phyloP scores from a whole-genome alignment of 257 asterid species.

The Solanum arcanum region DNA sequence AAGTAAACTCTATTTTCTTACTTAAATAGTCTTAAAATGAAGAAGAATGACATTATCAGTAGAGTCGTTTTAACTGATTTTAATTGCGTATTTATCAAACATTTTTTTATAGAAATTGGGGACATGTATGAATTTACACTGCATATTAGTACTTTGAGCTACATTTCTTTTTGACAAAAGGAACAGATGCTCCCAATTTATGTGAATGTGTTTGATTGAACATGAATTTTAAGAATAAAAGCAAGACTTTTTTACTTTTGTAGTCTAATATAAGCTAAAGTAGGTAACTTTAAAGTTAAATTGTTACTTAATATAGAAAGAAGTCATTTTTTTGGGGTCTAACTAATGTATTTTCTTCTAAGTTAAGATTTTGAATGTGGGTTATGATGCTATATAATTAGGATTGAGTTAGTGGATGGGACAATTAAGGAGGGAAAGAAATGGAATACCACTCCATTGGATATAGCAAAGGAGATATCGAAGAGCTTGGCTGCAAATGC shows the following conservation, averaged over 20 bases:
- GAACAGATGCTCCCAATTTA: background rate
- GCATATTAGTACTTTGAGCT: background rate
- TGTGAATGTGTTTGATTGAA: background rate
- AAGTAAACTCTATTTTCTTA: constrained; percentile 15
- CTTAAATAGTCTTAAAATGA: background rate
- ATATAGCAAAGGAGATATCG: constrained; percentile 85
- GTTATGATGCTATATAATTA: constrained; percentile 7
- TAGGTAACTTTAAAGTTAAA: background rate
- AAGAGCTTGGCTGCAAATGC: constrained; percentile 88
- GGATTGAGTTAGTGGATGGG: constrained; percentile 68
- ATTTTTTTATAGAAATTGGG: background rate
- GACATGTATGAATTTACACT: background rate
- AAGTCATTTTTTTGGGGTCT: background rate
- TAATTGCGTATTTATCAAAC: background rate
- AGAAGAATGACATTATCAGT: background rate
- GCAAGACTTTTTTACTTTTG: background rate
- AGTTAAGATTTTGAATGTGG: background rate
- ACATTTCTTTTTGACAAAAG: background rate
- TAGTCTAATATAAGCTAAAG: background rate
- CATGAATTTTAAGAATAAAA: background rate
- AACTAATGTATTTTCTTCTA: background rate
- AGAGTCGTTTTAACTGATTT: background rate
- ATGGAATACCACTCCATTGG: constrained; percentile 76
- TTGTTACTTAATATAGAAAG: background rate
- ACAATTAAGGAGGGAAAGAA: constrained; percentile 80